Evolutionary conservation across 805 yeast genomes (phyloP).

Genomic region (Yarrowia osloensis): DNA sequence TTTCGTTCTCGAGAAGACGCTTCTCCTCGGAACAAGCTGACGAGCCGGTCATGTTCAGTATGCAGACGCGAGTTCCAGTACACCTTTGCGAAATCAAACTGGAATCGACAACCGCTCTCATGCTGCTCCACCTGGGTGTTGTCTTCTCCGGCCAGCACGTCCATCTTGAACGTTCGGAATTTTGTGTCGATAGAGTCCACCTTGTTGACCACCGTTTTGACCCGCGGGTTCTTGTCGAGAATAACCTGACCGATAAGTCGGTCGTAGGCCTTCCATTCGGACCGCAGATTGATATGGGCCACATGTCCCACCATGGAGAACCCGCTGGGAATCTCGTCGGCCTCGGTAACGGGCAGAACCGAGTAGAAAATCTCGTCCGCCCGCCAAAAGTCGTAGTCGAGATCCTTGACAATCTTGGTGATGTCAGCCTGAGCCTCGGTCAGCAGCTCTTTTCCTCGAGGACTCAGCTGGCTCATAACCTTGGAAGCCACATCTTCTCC

Average conservation of each 20-base stretch:
- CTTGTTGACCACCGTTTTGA: slow-evolving; percentile 90
- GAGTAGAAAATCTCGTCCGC: slow-evolving; percentile 82
- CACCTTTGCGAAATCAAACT: slow-evolving; percentile 87
- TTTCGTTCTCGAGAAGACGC: slow-evolving; percentile 23
- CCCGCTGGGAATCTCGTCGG: slow-evolving; percentile 81
- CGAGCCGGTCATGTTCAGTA: slow-evolving; percentile 87
- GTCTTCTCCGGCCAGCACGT: slow-evolving; percentile 78
- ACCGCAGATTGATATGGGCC: slow-evolving; percentile 85
- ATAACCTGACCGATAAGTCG: slow-evolving; percentile 83
- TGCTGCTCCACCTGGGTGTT: slow-evolving; percentile 78
- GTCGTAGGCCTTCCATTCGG: slow-evolving; percentile 82
- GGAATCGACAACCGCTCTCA: slow-evolving; percentile 83
- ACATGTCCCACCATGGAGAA: slow-evolving; percentile 93
- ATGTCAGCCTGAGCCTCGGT: slow-evolving; percentile 51
- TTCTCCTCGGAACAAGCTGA: slow-evolving; percentile 61
- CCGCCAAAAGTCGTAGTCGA: slow-evolving; percentile 83
- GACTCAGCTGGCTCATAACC: slow-evolving; percentile 47
- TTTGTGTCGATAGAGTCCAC: slow-evolving; percentile 81
- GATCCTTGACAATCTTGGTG: slow-evolving; percentile 53
- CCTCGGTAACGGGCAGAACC: slow-evolving; percentile 68
- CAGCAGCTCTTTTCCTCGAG: slow-evolving; percentile 48
- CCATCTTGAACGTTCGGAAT: slow-evolving; percentile 92
- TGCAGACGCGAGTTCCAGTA: slow-evolving; percentile 97
- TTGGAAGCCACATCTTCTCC: slow-evolving; percentile 34
- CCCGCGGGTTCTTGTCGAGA: slow-evolving; percentile 78